These are phyloP conservation scores for Annulohypoxylon maeteangense DNA, from an alignment of 495 filamentous ascomycete genomes.

Conservation along the genomic window DNA sequence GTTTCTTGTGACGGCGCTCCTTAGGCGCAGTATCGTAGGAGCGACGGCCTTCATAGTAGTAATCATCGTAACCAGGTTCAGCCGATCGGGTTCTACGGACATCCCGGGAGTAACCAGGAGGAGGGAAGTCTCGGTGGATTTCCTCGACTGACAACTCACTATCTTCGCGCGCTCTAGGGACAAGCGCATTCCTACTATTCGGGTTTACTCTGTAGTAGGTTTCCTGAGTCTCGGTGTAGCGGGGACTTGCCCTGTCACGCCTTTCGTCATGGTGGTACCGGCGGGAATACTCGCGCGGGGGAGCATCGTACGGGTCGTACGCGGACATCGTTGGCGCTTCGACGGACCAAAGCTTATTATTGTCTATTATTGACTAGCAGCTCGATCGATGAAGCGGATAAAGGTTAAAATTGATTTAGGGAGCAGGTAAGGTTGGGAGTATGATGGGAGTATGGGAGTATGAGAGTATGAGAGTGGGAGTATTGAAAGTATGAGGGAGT, in stretches of 20 bases:
- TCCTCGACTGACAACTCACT: conserved; percentile 73
- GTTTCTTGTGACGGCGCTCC: conserved; percentile 57
- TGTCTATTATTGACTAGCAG: too few relatives aligned
- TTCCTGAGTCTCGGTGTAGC: conserved; percentile 61
- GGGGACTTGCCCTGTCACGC: conserved; percentile 56
- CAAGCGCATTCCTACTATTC: conserved; percentile 57
- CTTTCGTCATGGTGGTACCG: conserved; percentile 61
- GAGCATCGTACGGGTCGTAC: conserved; percentile 60
- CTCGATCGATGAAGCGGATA: conserved; percentile 10
- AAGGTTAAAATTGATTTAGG: conserved; percentile 29
- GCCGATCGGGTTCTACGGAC: conserved; percentile 63
- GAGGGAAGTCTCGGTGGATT: conserved; percentile 73
- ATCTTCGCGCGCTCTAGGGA: conserved; percentile 66
- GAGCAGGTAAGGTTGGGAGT: conserved; percentile 1
- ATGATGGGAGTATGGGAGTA: background rate
- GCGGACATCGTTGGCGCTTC: conserved; percentile 52
- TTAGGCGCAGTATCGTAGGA: conserved; percentile 50
- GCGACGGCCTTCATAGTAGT: conserved; percentile 56
- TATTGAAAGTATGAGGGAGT: background rate
- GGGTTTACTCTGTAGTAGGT: conserved; percentile 57
- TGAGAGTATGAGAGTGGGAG: background rate
- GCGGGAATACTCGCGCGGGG: conserved; percentile 52
- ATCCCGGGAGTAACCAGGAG: conserved; percentile 65
- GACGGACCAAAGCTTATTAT: background rate
- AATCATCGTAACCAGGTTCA: conserved; percentile 57